A percentile compares a stretch with the other conserved stretches of the same genome.
phyloP scores from a whole-genome alignment of 1,139 yeast genomes.

The Diutina sp. region DNA sequence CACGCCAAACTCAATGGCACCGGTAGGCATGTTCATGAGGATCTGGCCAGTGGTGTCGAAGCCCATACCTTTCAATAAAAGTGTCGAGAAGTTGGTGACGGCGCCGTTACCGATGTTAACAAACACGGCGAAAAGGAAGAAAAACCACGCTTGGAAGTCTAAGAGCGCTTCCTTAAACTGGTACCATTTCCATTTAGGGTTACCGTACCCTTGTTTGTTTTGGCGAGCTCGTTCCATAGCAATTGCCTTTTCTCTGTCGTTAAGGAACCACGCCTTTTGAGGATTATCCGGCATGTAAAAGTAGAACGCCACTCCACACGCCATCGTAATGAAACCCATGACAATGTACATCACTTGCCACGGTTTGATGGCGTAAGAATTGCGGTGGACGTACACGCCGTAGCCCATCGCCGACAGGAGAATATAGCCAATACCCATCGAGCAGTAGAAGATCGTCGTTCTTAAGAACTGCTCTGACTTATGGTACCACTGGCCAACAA shows the following conservation, averaged over 20 bases:
- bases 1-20: conserved; percentile 27
- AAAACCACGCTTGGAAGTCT: conserved; percentile 25
- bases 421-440: conserved; percentile 38
- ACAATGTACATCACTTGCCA: conserved; percentile 38
- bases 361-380: conserved; percentile 18
- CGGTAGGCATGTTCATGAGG: conserved; percentile 23
- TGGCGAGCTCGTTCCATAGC: conserved; percentile 7
- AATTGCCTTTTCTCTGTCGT: conserved; percentile 5
- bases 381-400: conserved; percentile 23
- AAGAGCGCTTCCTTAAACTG: conserved; percentile 44
- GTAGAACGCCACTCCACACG: conserved; percentile 27
- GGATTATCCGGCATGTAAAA: conserved; percentile 42
- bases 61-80: conserved; percentile 32
- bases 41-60: conserved; percentile 23
- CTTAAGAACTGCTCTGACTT: conserved; percentile 9
- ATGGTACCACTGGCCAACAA: conserved; percentile 15
- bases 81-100: conserved; percentile 33
- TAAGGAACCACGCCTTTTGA: conserved; percentile 29
- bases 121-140: conserved; percentile 21
- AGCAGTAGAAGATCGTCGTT: conserved; percentile 22
- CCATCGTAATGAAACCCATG: conserved; percentile 33
- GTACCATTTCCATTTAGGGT: conserved; percentile 8
- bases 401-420: conserved; percentile 39
- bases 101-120: conserved; percentile 43
- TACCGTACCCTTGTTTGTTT: conserved; percentile 8